Conservation (phyloP, 441 rosid species). For the Pelargonium australe region DNA sequence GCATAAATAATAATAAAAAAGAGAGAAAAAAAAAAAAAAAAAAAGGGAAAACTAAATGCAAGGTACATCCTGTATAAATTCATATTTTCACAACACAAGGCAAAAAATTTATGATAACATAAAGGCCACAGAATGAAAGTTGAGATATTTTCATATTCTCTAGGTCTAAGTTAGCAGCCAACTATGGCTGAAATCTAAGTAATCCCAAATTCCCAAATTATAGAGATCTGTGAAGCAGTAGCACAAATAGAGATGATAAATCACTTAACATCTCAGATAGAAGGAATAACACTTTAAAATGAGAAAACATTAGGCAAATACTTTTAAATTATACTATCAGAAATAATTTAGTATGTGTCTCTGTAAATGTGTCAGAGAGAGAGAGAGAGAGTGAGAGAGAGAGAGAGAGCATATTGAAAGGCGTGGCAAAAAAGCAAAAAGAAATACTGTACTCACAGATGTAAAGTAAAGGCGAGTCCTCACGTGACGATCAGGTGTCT, state of each 20-base stretch:
- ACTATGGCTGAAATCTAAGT: background rate
- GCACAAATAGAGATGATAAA: no score
- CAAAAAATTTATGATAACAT: background rate
- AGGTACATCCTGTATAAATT: background rate
- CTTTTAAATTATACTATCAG: no score
- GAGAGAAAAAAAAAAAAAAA: background rate
- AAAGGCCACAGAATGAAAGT: background rate
- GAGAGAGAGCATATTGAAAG: background rate
- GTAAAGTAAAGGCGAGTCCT: constrained; percentile 98
- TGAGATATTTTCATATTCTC: background rate
- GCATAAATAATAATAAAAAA: background rate
- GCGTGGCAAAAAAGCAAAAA: background rate
- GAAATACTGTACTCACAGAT: constrained; percentile 55
- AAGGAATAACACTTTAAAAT: background rate
- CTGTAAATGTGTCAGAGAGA: background rate
- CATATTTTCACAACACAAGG: background rate
- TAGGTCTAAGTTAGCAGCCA: background rate
- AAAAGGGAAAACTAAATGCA: no score
- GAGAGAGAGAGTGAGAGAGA: background rate
- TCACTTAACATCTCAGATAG: background rate
- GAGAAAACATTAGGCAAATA: background rate
- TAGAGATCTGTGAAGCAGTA: background rate
- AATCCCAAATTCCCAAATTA: no score
- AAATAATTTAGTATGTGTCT: no score
- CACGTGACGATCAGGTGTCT: constrained; percentile 97